phyloP scores from a whole-genome alignment of 2,329 filamentous ascomycete species.

The Alternaria incomplexa region DNA sequence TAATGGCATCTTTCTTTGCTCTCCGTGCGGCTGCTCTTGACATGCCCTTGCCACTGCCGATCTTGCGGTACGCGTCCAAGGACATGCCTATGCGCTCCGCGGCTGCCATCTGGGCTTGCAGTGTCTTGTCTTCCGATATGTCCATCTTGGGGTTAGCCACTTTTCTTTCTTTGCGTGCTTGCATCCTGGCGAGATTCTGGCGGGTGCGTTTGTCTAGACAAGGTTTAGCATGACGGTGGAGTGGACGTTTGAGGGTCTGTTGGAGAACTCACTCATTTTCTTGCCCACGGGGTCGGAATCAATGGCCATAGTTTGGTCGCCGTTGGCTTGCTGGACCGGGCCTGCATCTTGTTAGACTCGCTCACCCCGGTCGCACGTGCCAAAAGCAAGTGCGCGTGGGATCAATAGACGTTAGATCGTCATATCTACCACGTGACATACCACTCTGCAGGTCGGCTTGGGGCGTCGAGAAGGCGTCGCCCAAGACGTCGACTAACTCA shows the following conservation, averaged over 20 bases:
- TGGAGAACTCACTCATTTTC: slow-evolving; percentile 25
- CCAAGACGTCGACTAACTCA: slow-evolving; percentile 24
- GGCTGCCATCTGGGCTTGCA: slow-evolving; percentile 17
- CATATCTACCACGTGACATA: slow-evolving; percentile 11
- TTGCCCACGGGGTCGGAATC: slow-evolving; percentile 14
- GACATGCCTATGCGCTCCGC: slow-evolving; percentile 25
- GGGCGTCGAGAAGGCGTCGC: slow-evolving; percentile 19
- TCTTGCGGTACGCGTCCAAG: slow-evolving; percentile 11
- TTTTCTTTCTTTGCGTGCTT: slow-evolving; percentile 19
- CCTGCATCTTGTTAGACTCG: slow-evolving; percentile 1
- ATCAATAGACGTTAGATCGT: not conserved
- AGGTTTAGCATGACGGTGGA: not conserved
- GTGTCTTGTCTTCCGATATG: slow-evolving; percentile 6
- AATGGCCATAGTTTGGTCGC: slow-evolving; percentile 16
- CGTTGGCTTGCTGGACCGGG: slow-evolving; percentile 4
- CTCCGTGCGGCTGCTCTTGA: slow-evolving; percentile 3
- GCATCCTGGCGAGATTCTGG: slow-evolving; percentile 27
- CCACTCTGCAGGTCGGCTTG: slow-evolving; percentile 9
- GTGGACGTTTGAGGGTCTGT: not conserved
- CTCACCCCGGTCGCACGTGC: not conserved
- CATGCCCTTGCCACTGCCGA: slow-evolving; percentile 6
- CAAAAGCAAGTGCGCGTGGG: slow-evolving; percentile 2
- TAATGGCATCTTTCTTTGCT: slow-evolving; percentile 3
- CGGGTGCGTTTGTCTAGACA: slow-evolving; percentile 23
- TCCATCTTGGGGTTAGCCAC: slow-evolving; percentile 6